Evolutionary conservation across 192 early-diverging fungal species (phyloP).

Genomic region (Podila verticillata): DNA sequence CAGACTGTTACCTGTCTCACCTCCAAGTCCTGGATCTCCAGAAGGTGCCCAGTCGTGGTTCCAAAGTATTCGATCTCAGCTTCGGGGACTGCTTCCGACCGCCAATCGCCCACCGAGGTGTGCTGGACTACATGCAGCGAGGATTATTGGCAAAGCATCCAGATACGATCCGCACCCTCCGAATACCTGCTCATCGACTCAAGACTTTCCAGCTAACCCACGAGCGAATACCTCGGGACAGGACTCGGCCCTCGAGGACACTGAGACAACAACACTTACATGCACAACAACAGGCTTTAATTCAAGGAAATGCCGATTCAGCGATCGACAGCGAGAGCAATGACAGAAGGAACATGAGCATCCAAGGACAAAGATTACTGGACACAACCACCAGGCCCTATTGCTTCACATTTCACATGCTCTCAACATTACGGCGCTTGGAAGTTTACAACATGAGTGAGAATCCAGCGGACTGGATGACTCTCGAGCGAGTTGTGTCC

Average conservation of each 20-base stretch:
- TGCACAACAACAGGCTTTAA: background rate
- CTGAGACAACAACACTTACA: background rate
- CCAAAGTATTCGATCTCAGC: background rate
- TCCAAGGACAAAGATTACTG: background rate
- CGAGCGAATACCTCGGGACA: background rate
- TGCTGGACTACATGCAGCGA: slow-evolving; percentile 3
- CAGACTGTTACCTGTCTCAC: background rate
- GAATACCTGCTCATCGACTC: slow-evolving; percentile 13
- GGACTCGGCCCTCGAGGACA: background rate
- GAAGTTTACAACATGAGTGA: slow-evolving; percentile 1
- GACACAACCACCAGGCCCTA: background rate
- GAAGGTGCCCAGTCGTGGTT: background rate
- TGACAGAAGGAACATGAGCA: no score
- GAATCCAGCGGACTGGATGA: background rate
- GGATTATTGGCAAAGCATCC: background rate
- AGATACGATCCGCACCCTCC: background rate
- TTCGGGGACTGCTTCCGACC: no score
- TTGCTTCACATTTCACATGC: slow-evolving; percentile 5
- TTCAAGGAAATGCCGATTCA: no score
- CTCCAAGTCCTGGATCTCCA: background rate
- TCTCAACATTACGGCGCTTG: background rate
- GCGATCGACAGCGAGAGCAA: no score
- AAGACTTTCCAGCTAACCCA: background rate
- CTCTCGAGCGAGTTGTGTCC: slow-evolving; percentile 5
- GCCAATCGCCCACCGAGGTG: background rate